Evolutionary conservation across 2,329 filamentous ascomycete species (phyloP), one percentile per base, ranked within the genome.

Genomic region (Metarhizium brunneum): DNA sequence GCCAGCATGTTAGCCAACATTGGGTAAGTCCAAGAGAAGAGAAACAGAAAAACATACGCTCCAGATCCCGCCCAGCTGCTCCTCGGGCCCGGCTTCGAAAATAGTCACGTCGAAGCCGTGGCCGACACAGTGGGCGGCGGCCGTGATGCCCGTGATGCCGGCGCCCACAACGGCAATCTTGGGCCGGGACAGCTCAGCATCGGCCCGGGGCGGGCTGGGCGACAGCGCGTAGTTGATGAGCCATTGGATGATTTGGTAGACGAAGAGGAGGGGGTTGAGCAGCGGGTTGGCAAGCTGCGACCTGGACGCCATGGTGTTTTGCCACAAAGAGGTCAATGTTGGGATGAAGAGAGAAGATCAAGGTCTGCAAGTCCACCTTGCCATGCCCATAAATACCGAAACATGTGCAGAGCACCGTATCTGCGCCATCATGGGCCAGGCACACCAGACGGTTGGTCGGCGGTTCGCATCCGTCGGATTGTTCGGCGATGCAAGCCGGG

Each of bases 81-180:
- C 78, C 59, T 83, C 76, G 4, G 77, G 70, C 1, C 87, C 86
- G 7, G 83, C 81, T 66, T 95, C 90, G 61, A 95, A 95, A 43
- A 95, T 81, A 20, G 81, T 79, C 6, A 90, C 86, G 59, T 94
- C 88, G 61, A 92, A 92, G 48, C 89, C 89, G 81, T 94, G 88
- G 2, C 90, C 90, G 40, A 92, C 83, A 65, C 88, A 91, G 67
- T 95, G 90, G 1, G 88, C 84, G 0, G 90, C 90, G 7, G 88
- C 83, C 1, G 88, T 89, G 2, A 94, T 84, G 4, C 90, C 81
- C 0, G 81, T 94, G 54, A 95, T 76, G 2, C 86, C 86, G 32
- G 85, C 83, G 2, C 86, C 86, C 60, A 90, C 84, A 36, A 89
- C 75, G 2, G 86, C 86, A 55, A 90, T 76, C 57, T 79, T 84